These are phyloP conservation scores for Thraustotheca clavata DNA, from an alignment of 352 stramenopile species.

Conservation along the genomic window DNA sequence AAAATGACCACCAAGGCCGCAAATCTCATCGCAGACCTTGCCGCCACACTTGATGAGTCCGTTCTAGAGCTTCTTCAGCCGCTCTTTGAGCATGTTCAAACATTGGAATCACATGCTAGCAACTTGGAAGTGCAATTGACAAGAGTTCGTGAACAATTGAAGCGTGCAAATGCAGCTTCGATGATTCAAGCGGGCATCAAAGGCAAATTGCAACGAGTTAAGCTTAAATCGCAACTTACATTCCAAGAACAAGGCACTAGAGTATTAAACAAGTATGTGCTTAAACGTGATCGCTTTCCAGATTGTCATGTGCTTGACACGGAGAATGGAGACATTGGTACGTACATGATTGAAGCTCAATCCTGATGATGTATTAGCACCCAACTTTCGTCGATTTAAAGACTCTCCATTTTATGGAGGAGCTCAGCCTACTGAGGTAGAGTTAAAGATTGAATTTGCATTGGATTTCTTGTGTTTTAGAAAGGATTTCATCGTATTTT, in stretches of 20 bases:
- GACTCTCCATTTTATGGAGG: conserved; percentile 61
- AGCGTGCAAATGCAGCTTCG: not conserved
- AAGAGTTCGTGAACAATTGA: conserved; percentile 1
- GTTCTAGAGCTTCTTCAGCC: not conserved
- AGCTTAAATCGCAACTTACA: not conserved
- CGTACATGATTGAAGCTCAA: not conserved
- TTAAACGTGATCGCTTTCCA: conserved; percentile 74
- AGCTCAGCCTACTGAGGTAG: conserved; percentile 63
- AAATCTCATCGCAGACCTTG: not conserved
- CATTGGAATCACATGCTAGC: not conserved
- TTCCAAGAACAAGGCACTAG: conserved; percentile 18
- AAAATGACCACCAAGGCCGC: not conserved
- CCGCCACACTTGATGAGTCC: not conserved
- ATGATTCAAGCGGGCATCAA: conserved; percentile 16
- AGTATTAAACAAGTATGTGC: conserved; percentile 74
- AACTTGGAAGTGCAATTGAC: conserved; percentile 9
- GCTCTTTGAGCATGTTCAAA: conserved; percentile 6
- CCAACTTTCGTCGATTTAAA: conserved; percentile 71
- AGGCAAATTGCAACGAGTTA: conserved; percentile 2
- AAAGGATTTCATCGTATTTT: conserved; percentile 71
- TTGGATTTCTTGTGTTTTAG: conserved; percentile 23
- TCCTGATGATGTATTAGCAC: conserved; percentile 28
- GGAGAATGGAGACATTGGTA: conserved; percentile 50
- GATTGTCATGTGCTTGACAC: conserved; percentile 68
- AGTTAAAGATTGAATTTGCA: not conserved